Percentiles rank a stretch among this genome's conserved stretches.
phyloP scores from a whole-genome alignment of 371 early-diverging fungal species.

The Mortierella sp. region DNA sequence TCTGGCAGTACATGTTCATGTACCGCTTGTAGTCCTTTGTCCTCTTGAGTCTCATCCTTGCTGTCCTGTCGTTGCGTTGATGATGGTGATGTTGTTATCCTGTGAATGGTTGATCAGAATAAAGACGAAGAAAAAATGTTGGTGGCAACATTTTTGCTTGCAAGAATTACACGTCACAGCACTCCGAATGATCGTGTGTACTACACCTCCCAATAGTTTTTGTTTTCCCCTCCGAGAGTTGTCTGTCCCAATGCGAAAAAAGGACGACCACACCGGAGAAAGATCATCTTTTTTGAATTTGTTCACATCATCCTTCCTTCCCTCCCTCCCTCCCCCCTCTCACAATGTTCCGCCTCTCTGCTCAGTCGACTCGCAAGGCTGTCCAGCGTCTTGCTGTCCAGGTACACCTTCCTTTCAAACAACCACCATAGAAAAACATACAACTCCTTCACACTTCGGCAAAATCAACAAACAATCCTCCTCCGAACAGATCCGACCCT shows the following conservation, averaged over 20 bases:
- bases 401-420: slow-evolving; percentile 28
- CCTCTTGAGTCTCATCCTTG: slow-evolving; percentile 83
- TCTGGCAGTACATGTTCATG: slow-evolving; percentile 83
- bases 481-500: slow-evolving; percentile 18
- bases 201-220: not conserved
- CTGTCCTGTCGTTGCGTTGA: not conserved
- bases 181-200: not conserved
- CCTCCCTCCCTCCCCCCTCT: slow-evolving; percentile 26
- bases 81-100: not conserved
- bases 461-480: not conserved
- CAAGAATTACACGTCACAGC: not conserved
- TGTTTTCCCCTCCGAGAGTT: slow-evolving; percentile 10
- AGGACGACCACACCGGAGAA: slow-evolving; percentile 11
- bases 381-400: slow-evolving; percentile 60
- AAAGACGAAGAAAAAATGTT: not conserved
- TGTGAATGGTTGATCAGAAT: not conserved
- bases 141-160: not conserved
- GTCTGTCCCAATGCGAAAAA: not conserved
- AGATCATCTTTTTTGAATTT: slow-evolving; percentile 13
- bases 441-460: slow-evolving; percentile 15
- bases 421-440: not conserved
- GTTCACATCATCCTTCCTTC: slow-evolving; percentile 14
- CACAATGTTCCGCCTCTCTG: slow-evolving; percentile 58
- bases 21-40: slow-evolving; percentile 82
- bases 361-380: slow-evolving; percentile 59